Base-by-base conservation (phyloP, 2,329 filamentous ascomycete species). In the Rosellinia necatrix region DNA sequence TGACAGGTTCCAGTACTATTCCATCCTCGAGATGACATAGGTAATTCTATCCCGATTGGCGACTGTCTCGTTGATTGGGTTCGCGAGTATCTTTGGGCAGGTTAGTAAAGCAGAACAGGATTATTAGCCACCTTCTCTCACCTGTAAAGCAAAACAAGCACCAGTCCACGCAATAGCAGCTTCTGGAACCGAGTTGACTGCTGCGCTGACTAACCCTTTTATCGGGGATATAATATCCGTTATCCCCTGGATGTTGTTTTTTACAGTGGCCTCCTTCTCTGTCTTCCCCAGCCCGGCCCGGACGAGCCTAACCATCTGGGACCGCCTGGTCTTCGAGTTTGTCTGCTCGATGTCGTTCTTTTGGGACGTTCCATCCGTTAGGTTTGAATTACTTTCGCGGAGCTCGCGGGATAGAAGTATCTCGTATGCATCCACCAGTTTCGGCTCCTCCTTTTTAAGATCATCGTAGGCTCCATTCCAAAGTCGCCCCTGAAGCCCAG, bases 1-100 rank as follows among this genome's bases (percentile, higher is more conserved):
- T 3, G 65, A 64, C 15, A 75, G 59, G 17, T 65, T 61, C 61
- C 67, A 73, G 58, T 76, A 76, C 73, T 70, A 76, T 1, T 74
- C 62, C 67, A 75, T 76, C 40, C 69, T 67, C 2, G 63, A 65
- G n/a, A 72, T 22, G 34, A 77, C 68, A 43, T 77, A 67, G 2
- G 53, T 24, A 27, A 77, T 68, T 9, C 73, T 72, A 10, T 68
- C 47, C 2, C 66, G 69, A 40, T 75, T 74, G n/a, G 65, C 53
- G 6, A 58, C 48, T 13, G 61, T 63, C 53, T 66, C 65, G 1
- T 48, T 61, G 13, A 69, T 48, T 0, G 71, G 66, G 25, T 71
- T 73, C n/a, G 56, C 48, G 15, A 75, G 60, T 4, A 74, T 60
- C 71, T n/a, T n/a, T 72, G 25, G 7, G 25, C 43, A 53, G 15